Base-by-base conservation (phyloP, 140 eudicot genomes). In the Erigeron philadelphicus region DNA sequence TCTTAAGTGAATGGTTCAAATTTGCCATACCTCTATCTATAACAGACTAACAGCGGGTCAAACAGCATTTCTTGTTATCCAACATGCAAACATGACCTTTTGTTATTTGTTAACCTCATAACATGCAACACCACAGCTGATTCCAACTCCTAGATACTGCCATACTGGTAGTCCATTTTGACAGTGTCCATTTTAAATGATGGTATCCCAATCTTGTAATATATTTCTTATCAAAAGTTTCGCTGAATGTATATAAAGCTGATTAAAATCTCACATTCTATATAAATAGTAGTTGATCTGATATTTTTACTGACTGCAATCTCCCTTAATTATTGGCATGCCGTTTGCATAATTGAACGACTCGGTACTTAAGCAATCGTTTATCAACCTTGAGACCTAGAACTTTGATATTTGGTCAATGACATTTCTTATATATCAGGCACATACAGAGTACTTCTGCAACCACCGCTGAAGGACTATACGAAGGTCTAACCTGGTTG, bases 401-500 rank as follows among this genome's bases (percentile, higher is more conserved):
- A 44, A 41, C n/a, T 23, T 15, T 16, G 43, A 17, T 38, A 48
- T 45, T 58, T 57, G 67, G 18, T 9, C 46, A 38, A n/a, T 49
- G 47, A 67, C 54, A 0, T 56, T 23, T 56, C 23, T 61, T 67
- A 18, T 16, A 1, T 42, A 41, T 44, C 56, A 67, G 75, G 76
- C 75, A 68, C 72, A 67, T 72, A 59, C 82, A 78, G 47, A 23
- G 67, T 67, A 61, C 62, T 11, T 73, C 67, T 77, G 81, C 73
- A 11, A 77, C 71, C 71, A 71, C 68, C 0, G 81, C 69, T 1
- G 61, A 74, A 61, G 83, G 73, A 68, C 49, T 74, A 10, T 62
- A 71, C 3, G 84, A 67, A 69, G 84, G 75, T 19, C 56, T 69
- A 17, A 55, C 52, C 9, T 80, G 84, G 84, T 72, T 80, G 66